These are phyloP conservation scores for Achlya hypogyna DNA, from an alignment of 352 stramenopile species.

Conservation along the genomic window DNA sequence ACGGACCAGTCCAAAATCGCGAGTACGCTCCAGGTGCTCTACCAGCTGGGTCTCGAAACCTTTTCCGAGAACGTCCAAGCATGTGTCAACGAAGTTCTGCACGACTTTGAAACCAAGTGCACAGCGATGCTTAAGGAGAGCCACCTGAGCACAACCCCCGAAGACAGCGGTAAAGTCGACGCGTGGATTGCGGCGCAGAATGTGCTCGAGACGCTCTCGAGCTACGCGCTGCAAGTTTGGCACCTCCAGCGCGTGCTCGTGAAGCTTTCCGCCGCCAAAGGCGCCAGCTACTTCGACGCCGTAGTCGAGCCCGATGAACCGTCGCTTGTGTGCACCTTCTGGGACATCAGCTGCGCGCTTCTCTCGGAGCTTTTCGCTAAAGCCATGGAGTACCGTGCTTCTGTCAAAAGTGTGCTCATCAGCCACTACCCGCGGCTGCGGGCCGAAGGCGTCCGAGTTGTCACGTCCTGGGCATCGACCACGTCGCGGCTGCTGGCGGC, in stretches of 20 bases:
- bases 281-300: constrained; percentile 50
- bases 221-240: constrained; percentile 72
- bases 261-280: constrained; percentile 51
- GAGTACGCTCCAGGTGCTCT: constrained; percentile 71
- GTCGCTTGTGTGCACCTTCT: constrained; percentile 75
- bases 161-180: constrained; percentile 32
- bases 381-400: constrained; percentile 44
- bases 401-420: constrained; percentile 64
- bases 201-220: constrained; percentile 59
- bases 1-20: constrained; percentile 28
- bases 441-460: constrained; percentile 50
- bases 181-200: constrained; percentile 76
- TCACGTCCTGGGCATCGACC: constrained; percentile 47
- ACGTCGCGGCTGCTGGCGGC: constrained; percentile 25
- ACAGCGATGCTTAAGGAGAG: constrained; percentile 47
- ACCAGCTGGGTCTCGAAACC: constrained; percentile 52
- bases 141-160: constrained; percentile 29
- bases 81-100: constrained; percentile 73
- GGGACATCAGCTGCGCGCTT: constrained; percentile 75
- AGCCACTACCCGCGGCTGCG: constrained; percentile 71
- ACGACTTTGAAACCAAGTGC: constrained; percentile 67
- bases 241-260: constrained; percentile 79
- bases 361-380: constrained; percentile 55
- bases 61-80: constrained; percentile 50
- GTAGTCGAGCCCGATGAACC: constrained; percentile 66